Base-by-base conservation (phyloP, 1,139 yeast species). In the Suhomyces bribrorum region DNA sequence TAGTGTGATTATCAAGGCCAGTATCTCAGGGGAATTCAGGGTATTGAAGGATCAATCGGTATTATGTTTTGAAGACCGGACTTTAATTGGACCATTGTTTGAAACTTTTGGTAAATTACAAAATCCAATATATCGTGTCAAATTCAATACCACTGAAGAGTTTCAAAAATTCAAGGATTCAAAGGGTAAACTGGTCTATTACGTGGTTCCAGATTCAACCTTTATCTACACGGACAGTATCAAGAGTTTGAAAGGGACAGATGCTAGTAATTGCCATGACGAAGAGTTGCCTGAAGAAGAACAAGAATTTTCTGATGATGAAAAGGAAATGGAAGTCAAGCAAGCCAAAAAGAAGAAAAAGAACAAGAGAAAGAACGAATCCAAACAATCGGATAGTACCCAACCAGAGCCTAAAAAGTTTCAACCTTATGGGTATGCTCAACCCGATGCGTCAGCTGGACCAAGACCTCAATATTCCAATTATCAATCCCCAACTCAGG, bases 301-400 rank as follows among this genome's bases (percentile, higher is more conserved):
- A 57, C 96, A 88, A 57, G 97, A 92, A 53, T 92, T 83, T 50
- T 87, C 96, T 0, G 97, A 92, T 56, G 97, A 92, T 61, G 97
- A 90, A 57, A 75, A 75, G 50, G 97, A 90, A 49, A 53, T 62
- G 51, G 76, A 74, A 9, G 75, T 77, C 4, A 80, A 79, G 53
- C 86, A 81, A 52, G 71, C 75, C 14, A 66, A 71, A 37, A 81
- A 78, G 62, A 82, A 78, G 56, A 73, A 69, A 48, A 69, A 68
- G 40, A 63, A 67, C 38, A 68, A 66, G 42, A 66, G 61, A 36
- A 64, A 49, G 13, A 61, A 54, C 47, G 58, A 47, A 41, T 52
- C 33, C 38, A 44, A 46, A 25, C 40, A 40, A 27, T 42, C 44
- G 5, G 42, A 36, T 35, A 37, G 43, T 27, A 43, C 43, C 7